Percentiles rank a stretch among this genome's conserved stretches.
Evolutionary conservation across 2,329 filamentous ascomycete genomes (phyloP).

Genomic region (Phyllosticta capitalensis): DNA sequence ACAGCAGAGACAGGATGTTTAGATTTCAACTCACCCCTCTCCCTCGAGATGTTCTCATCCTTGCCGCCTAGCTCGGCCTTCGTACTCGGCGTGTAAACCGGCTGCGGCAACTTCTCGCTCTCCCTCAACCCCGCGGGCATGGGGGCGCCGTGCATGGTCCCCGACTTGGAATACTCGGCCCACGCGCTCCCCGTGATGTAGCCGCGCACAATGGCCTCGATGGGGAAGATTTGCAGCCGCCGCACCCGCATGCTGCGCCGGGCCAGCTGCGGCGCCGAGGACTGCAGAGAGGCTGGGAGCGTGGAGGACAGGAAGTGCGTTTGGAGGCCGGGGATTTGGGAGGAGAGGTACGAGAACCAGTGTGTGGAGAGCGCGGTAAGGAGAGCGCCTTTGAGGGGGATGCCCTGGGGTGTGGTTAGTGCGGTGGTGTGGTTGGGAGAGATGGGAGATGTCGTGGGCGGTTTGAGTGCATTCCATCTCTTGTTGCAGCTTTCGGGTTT

Average conservation of each 20-base stretch:
- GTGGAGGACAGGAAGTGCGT: constrained; percentile 54
- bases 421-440: neutral
- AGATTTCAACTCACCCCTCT: constrained; percentile 11
- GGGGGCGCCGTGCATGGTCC: constrained; percentile 71
- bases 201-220: constrained; percentile 80
- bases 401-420: constrained; percentile 39
- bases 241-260: constrained; percentile 70
- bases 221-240: constrained; percentile 62
- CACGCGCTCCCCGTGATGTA: constrained; percentile 83
- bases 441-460: neutral
- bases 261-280: constrained; percentile 37
- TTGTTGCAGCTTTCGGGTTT: too few species aligned
- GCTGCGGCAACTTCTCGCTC: constrained; percentile 57
- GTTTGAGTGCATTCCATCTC: neutral
- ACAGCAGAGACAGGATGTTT: too few species aligned
- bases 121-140: constrained; percentile 60
- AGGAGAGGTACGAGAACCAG: constrained; percentile 57
- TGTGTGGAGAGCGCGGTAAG: constrained; percentile 57
- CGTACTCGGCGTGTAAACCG: constrained; percentile 73
- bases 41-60: constrained; percentile 67
- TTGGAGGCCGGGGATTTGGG: constrained; percentile 46
- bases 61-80: constrained; percentile 73
- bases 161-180: constrained; percentile 62
- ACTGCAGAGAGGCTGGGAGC: constrained; percentile 36
- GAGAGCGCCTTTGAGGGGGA: constrained; percentile 58